Percentiles rank a stretch among this genome's conserved stretches.
Evolutionary conservation across 192 early-diverging fungal species (phyloP).

Genomic region (Coemansia nantahalensis): DNA sequence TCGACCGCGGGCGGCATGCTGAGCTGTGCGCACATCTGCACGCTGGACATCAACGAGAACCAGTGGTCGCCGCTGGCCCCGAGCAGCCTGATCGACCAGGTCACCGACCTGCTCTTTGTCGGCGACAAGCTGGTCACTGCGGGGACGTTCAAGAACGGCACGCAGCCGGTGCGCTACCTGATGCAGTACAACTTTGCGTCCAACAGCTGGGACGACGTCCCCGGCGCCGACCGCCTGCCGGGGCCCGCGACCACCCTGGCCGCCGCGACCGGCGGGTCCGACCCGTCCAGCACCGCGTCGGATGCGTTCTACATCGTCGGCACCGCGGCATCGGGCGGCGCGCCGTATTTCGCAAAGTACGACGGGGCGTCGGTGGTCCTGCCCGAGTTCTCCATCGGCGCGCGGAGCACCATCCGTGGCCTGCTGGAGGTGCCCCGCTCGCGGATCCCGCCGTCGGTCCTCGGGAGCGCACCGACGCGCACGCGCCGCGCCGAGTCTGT

Average conservation of each 20-base stretch:
- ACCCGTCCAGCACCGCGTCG: conserved; percentile 7
- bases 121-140: conserved; percentile 51
- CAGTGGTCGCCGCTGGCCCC: conserved; percentile 52
- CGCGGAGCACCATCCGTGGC: conserved; percentile 26
- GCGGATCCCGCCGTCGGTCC: conserved; percentile 41
- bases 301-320: conserved; percentile 37
- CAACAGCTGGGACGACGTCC: conserved; percentile 49
- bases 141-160: conserved; percentile 57
- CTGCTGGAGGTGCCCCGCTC: conserved; percentile 31
- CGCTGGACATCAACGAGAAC: conserved; percentile 44
- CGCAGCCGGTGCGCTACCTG: conserved; percentile 39
- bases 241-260: conserved; percentile 56
- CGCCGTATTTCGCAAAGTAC: conserved; percentile 57
- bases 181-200: conserved; percentile 53
- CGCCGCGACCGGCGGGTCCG: conserved; percentile 11
- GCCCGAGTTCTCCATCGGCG: conserved; percentile 28
- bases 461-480: conserved; percentile 14
- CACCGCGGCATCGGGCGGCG: conserved; percentile 8
- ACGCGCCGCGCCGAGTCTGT: conserved; percentile 20
- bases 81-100: conserved; percentile 32
- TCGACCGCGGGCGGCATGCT: conserved; percentile 36
- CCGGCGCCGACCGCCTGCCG: conserved; percentile 41
- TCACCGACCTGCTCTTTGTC: conserved; percentile 44
- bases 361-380: conserved; percentile 44
- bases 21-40: conserved; percentile 47